Base-by-base conservation (phyloP, 108 stramenopile species). In the Conticribra guillardii region DNA sequence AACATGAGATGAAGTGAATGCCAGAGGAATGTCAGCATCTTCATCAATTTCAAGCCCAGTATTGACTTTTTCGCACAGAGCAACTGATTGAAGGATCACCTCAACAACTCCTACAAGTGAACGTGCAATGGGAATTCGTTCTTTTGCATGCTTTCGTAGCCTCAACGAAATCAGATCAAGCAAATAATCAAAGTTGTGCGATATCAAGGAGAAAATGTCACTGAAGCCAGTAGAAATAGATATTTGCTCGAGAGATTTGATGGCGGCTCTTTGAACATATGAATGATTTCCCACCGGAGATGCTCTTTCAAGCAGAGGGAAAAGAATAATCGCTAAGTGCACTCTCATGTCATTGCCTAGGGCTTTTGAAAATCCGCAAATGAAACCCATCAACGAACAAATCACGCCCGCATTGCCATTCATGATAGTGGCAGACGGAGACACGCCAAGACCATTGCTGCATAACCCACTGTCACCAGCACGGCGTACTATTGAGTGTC, bases 181-280 rank as follows among this genome's bases (percentile, higher is more conserved):
- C 29, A 84, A 51, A 45, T 84, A 84, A 72, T 84, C 82, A 32
- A 84, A 80, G 56, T 84, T 84, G 17, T 50, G 21, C 17, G 55
- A 49, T 2, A 84, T 15, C 45, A 84, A 60, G 8, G 59, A 61
- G 18, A 60, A 48, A 27, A 81, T 54, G 19, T 69, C 57, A 22
- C 22, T 24, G 28, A 34, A 54, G 18, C 64, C 75, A 28, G 59
- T 14, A 14, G 64, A 41, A 5, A 46, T 18, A 28, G 82, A 61
- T 22, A 84, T 54, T 23, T 46, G 37, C 28, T 26, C 54, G 51
- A 84, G 61, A 16, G 55, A 64, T 29, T 15, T 26, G 23, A 69
- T 28, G 8, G 82, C 69, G 11, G 56, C 33, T 47, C 37, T 51
- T 44, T 77, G 82, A 4, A 84, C 82, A 4, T 57, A 49, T 28